These are phyloP conservation scores for Thozetella sp. DNA, from an alignment of 495 filamentous ascomycete species.

Conservation along the genomic window DNA sequence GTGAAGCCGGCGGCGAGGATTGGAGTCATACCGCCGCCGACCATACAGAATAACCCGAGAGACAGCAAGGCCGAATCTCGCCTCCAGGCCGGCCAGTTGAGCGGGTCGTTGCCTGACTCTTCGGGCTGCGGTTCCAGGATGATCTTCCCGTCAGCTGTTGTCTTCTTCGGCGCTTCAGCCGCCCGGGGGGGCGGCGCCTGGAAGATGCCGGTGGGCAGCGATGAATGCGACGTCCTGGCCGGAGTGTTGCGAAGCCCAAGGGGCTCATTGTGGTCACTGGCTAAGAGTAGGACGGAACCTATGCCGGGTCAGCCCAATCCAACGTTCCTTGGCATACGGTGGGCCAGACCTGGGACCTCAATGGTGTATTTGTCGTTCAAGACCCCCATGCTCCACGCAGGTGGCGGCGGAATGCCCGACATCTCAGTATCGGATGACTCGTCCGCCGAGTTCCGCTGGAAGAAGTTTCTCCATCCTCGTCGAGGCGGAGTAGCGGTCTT, in stretches of 20 bases:
- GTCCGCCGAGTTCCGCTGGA: slow-evolving; percentile 7
- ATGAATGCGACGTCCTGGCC: slow-evolving; percentile 76
- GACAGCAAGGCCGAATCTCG: slow-evolving; percentile 81
- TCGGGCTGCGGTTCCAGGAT: slow-evolving; percentile 93
- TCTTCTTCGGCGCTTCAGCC: slow-evolving; percentile 63
- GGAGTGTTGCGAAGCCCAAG: slow-evolving; percentile 77
- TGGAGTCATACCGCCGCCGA: slow-evolving; percentile 93
- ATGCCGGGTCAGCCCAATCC: slow-evolving; percentile 6
- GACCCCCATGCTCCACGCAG: slow-evolving; percentile 78
- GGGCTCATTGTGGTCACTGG: slow-evolving; percentile 77
- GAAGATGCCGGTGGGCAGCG: slow-evolving; percentile 62
- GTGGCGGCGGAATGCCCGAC: slow-evolving; percentile 11
- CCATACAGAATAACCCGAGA: slow-evolving; percentile 87
- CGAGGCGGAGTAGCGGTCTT: background rate
- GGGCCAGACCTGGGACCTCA: slow-evolving; percentile 81
- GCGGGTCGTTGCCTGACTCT: slow-evolving; percentile 84
- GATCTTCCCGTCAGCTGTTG: slow-evolving; percentile 79
- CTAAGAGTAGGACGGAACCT: slow-evolving; percentile 84
- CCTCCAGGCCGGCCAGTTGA: slow-evolving; percentile 90
- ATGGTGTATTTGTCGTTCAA: slow-evolving; percentile 82
- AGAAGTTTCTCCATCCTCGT: slow-evolving; percentile 16
- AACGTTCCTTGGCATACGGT: background rate
- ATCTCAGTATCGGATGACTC: slow-evolving; percentile 3
- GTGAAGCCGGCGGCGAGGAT: slow-evolving; percentile 89
- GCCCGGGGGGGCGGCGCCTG: slow-evolving; percentile 16